A percentile compares a stretch with the other conserved stretches of the same genome.
Conservation (phyloP, 768 basidiomycete species). For the Dioszegia crocea region DNA sequence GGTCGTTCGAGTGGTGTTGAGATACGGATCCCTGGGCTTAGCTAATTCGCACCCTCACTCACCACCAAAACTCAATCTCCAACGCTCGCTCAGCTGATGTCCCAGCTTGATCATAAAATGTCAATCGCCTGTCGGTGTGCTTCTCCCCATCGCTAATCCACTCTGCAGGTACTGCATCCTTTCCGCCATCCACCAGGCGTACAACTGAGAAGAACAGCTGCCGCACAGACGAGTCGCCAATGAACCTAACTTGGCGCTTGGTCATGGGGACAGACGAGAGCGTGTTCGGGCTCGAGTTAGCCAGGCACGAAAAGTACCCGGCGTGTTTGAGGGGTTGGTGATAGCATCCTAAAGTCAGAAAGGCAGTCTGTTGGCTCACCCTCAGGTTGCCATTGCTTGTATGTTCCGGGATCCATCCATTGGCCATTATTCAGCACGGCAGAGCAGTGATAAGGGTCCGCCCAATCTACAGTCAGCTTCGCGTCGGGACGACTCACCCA, state of each 20-base stretch:
- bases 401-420: conserved; percentile 65
- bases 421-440: conserved; percentile 66
- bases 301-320: conserved; percentile 9
- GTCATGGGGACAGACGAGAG: conserved; percentile 53
- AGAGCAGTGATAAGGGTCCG: conserved; percentile 69
- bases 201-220: conserved; percentile 72
- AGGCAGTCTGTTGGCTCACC: conserved; percentile 53
- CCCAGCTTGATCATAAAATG: conserved; percentile 13
- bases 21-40: conserved; percentile 69
- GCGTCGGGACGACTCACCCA: conserved; percentile 31
- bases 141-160: conserved; percentile 57
- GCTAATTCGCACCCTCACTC: conserved; percentile 10
- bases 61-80: conserved; percentile 46
- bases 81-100: conserved; percentile 18
- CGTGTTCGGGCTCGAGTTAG: conserved; percentile 52
- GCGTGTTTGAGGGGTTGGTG: conserved; percentile 49
- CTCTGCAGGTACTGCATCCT: conserved; percentile 56
- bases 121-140: conserved; percentile 57
- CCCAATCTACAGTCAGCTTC: conserved; percentile 56
- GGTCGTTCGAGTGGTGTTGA: conserved; percentile 63
- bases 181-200: conserved; percentile 57
- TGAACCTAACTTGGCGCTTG: too few species aligned
- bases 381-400: conserved; percentile 80
- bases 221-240: conserved; percentile 80
- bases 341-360: conserved; percentile 66